phyloP scores from a whole-genome alignment of 2,329 filamentous ascomycete species.

The Xylariaceae sp. region DNA sequence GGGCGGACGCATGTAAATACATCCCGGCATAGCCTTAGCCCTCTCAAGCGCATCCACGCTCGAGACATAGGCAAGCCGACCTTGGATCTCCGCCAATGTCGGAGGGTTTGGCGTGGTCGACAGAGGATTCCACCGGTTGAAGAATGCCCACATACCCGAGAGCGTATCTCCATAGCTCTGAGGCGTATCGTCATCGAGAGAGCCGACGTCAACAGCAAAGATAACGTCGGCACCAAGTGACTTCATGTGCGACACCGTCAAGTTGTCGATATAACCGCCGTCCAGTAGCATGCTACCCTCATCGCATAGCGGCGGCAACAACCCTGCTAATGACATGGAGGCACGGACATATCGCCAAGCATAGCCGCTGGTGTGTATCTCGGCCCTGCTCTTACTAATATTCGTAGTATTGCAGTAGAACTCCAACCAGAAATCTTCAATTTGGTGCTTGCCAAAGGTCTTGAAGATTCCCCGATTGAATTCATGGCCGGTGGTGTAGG shows the following conservation, averaged over 20 bases:
- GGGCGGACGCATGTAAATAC: constrained; percentile 93
- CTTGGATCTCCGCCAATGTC: constrained; percentile 93
- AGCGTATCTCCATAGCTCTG: constrained; percentile 91
- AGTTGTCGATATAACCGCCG: constrained; percentile 93
- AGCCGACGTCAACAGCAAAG: constrained; percentile 91
- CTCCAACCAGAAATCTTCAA: constrained; percentile 98
- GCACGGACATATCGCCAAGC: constrained; percentile 96
- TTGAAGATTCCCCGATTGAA: constrained; percentile 99
- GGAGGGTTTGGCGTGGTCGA: constrained; percentile 84
- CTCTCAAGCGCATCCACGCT: constrained; percentile 91
- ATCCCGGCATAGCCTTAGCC: constrained; percentile 85
- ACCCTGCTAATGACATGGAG: constrained; percentile 90
- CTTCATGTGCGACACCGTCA: constrained; percentile 97
- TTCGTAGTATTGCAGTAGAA: constrained; percentile 99
- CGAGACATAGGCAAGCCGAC: constrained; percentile 86
- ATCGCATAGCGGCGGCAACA: constrained; percentile 90
- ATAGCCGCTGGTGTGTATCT: constrained; percentile 94
- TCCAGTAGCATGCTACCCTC: constrained; percentile 96
- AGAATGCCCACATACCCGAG: constrained; percentile 88
- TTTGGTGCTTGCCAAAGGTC: constrained; percentile 91
- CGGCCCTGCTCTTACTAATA: constrained; percentile 85
- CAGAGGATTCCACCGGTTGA: constrained; percentile 97
- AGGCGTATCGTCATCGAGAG: constrained; percentile 84
- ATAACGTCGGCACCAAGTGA: constrained; percentile 87
- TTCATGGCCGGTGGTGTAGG: constrained; percentile 96